Evolutionary conservation across 164 flowering plant species (phyloP), one percentile per base, ranked within the genome.

Genomic region (Berberis thunbergii): DNA sequence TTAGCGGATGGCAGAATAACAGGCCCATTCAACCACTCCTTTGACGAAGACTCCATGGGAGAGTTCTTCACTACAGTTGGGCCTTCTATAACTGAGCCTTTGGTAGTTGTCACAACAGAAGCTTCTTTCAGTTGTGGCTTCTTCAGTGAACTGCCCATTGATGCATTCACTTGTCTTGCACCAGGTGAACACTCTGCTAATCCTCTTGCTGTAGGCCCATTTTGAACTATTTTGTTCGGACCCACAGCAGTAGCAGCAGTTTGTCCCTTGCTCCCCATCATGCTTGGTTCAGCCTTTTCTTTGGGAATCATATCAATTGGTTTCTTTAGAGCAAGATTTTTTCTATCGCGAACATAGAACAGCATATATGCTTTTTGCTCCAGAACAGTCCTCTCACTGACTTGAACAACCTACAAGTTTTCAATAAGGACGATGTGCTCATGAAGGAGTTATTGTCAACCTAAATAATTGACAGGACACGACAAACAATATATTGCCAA

Each of bases 361-460:
- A 95, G 69, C 97, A 95, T 95, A 72, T 95, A 95, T 9, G 99
- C 99, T 79, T 89, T 86, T 75, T 95, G 99, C 10, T 85, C 83
- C 69, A 91, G 67, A 52, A 91, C 97, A 11, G 45, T 69, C 71
- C 64, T 80, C 73, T 95, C 96, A 68, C 79, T 80, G 4, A 89
- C 97, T 72, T 80, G 88, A 61, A 67, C 46, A 67, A 94, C 99
- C 99, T 94, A 79, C 61, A 65, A 4, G 50, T 13, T 50, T 57
- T 4, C 49, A 64, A n/a, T 26, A 49, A 54, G n/a, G 10, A 52
- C 3, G 26, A 26, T 26, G 26, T 26, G 48, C 8, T 45, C 48
- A 48, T 45, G 48, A 68, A 13, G 57, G 3, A 53, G 13, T 49
- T 49, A 64, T 10, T 52, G n/a, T 52, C 54, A 52, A 52, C 4